Conservation (phyloP, 495 filamentous ascomycete species). For the Pyronema omphalodes region DNA sequence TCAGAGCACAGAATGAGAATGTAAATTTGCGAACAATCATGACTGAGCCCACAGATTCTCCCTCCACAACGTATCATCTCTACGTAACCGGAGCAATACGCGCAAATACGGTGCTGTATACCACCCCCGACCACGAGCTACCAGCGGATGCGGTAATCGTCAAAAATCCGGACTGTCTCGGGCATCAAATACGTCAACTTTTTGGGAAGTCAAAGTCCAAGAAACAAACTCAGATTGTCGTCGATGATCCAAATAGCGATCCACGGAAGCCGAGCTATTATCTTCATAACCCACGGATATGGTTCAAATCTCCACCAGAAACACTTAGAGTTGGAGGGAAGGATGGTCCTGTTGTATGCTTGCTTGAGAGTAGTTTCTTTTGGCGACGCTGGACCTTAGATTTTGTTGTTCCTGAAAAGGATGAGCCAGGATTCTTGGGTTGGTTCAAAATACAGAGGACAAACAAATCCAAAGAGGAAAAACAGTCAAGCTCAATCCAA, state of each 20-base stretch:
- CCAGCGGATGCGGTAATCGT: too few species aligned
- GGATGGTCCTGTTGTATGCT: conserved; percentile 11
- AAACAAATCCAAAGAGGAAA: background rate
- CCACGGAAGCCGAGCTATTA: conserved; percentile 15
- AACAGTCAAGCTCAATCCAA: background rate
- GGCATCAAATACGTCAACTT: too few species aligned
- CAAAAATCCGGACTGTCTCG: too few species aligned
- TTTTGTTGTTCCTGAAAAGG: conserved; percentile 12
- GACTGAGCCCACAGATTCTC: too few species aligned
- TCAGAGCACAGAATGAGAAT: too few species aligned
- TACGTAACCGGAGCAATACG: too few species aligned
- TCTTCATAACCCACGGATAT: conserved; percentile 11
- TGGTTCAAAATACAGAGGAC: background rate
- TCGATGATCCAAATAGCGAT: conserved; percentile 13
- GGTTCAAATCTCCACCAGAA: conserved; percentile 9
- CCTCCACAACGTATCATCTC: too few species aligned
- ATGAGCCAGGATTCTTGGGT: background rate
- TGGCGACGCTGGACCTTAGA: conserved; percentile 18
- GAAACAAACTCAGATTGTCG: background rate
- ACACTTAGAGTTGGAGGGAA: conserved; percentile 15
- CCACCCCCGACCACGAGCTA: too few species aligned
- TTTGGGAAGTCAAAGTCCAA: too few species aligned
- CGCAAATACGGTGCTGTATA: too few species aligned
- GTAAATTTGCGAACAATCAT: too few species aligned
- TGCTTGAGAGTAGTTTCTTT: conserved; percentile 12